A percentile compares a stretch with the other conserved stretches of the same genome.
These are phyloP conservation scores for Ustulina deusta DNA, from an alignment of 2,329 filamentous ascomycete species.

Conservation along the genomic window DNA sequence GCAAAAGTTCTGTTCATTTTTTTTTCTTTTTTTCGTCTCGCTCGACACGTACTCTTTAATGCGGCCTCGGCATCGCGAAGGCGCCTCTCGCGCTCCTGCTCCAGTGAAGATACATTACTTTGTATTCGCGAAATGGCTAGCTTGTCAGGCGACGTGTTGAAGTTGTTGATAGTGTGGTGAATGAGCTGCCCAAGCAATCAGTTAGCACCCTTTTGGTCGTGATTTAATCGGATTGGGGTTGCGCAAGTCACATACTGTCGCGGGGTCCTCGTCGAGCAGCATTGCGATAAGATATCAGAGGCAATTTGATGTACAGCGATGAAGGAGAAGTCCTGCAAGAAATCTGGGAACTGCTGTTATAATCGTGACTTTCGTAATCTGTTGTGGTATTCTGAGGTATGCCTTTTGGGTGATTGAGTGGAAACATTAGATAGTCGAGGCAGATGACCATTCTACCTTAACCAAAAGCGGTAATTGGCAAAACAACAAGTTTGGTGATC, in stretches of 20 bases:
- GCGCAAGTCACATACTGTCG: conserved; percentile 70
- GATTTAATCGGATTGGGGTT: background rate
- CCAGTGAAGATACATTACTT: conserved; percentile 85
- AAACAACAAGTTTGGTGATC: conserved; percentile 47
- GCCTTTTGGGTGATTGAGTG: background rate
- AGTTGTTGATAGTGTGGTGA: conserved; percentile 90
- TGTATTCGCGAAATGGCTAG: conserved; percentile 83
- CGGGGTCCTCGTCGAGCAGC: conserved; percentile 94
- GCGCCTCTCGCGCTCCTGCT: conserved; percentile 83
- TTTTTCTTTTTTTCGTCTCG: background rate
- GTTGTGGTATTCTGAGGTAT: conserved; percentile 19
- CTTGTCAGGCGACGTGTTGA: conserved; percentile 93
- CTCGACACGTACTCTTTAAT: conserved; percentile 65
- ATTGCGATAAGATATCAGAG: conserved; percentile 66
- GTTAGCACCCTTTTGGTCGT: conserved; percentile 21
- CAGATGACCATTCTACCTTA: conserved; percentile 17
- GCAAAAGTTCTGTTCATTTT: background rate
- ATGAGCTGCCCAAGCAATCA: conserved; percentile 77
- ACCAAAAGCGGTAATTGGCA: conserved; percentile 42
- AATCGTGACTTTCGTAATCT: background rate
- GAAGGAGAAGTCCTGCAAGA: background rate
- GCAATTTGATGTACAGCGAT: background rate
- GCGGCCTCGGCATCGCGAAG: conserved; percentile 75
- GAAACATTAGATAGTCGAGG: background rate
- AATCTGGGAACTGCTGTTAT: background rate